A percentile compares a stretch with the other conserved stretches of the same genome.
Conservation (phyloP, 2,329 filamentous ascomycete genomes). For the Helotiales sp. region DNA sequence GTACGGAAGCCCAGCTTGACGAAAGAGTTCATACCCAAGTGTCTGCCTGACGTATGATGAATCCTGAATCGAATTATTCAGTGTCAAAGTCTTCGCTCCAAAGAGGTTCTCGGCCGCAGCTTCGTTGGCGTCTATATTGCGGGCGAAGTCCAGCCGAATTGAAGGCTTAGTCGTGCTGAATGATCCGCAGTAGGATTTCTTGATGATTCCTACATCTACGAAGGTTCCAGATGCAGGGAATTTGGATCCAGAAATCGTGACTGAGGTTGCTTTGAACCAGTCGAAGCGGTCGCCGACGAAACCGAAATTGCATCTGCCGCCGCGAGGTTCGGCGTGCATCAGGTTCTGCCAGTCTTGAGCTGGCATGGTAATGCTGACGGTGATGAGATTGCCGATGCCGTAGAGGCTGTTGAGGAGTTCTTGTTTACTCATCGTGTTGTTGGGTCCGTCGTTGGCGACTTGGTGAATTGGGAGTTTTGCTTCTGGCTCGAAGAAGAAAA, state of each 20-base stretch:
- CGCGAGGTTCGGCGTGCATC: not conserved
- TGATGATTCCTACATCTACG: conserved; percentile 9
- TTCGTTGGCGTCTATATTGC: conserved; percentile 5
- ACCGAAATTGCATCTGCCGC: conserved; percentile 11
- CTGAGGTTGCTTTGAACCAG: conserved; percentile 15
- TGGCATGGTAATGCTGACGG: conserved; percentile 12
- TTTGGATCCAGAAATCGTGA: conserved; percentile 7
- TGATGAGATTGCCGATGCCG: conserved; percentile 14
- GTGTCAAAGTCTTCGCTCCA: conserved; percentile 6
- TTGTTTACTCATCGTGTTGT: conserved; percentile 10
- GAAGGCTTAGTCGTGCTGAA: conserved; percentile 15
- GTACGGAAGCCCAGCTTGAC: conserved; percentile 6
- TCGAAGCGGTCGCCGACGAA: conserved; percentile 13
- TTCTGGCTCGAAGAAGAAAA: no score
- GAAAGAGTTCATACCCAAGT: conserved; percentile 7
- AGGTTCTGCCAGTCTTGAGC: not conserved
- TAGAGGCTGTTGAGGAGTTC: conserved; percentile 11
- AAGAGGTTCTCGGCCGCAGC: conserved; percentile 7
- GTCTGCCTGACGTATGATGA: conserved; percentile 3
- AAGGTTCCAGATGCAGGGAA: not conserved
- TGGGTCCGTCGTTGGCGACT: not conserved
- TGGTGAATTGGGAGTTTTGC: no score
- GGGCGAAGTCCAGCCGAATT: conserved; percentile 8
- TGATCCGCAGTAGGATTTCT: conserved; percentile 16
- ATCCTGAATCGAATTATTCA: conserved; percentile 11